Base-by-base conservation (phyloP, 2,329 filamentous ascomycete genomes). In the Colletotrichum noveboracense region DNA sequence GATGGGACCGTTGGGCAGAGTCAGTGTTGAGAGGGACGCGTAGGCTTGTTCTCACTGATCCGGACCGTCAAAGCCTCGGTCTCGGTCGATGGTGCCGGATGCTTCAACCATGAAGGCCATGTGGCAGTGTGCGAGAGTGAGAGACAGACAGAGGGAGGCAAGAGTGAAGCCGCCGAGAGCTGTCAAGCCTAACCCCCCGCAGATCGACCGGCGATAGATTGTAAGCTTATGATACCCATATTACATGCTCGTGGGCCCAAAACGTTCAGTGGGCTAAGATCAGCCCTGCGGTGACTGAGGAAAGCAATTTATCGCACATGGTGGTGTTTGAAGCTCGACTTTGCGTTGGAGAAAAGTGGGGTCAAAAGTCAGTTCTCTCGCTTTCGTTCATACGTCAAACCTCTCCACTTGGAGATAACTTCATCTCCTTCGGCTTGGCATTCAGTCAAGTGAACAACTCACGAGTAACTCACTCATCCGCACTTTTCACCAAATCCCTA, bases 331-430 rank as follows among this genome's bases (percentile, higher is more conserved):
- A 68, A 75, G 73, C 70, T 68, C 68, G 64, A 58, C 43, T 55
- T 48, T 69, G 55, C 24, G 72, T 73, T 56, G 43, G 64, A 67
- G 64, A 73, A 75, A 75, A 75, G 73, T 75, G 73, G 73, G 13
- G 70, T 21, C 10, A 13, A 8, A 56, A 28, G 18, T 32, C 55
- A 61, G 52, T 66, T 28, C 55, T 26, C 38, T 75, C 67, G 56
- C 24, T 24, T 30, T 61, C 34, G 26, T 61, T 14, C 36, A 30
- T 13, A 52, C 43, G 43, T 21, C 43, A 52, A 52, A 52, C 43
- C 43, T 30, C 69, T 36, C 72, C 64, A 73, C 69, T 65, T 58
- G 56, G 48, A 73, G 70, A 68, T 73, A 30, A 75, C 73, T 69
- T 73, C 73, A 73, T 64, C n/a, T 73, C 34, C 18, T 6, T 30